phyloP scores from a whole-genome alignment of 208 protist species.

The Strigomonas oncopelti region DNA sequence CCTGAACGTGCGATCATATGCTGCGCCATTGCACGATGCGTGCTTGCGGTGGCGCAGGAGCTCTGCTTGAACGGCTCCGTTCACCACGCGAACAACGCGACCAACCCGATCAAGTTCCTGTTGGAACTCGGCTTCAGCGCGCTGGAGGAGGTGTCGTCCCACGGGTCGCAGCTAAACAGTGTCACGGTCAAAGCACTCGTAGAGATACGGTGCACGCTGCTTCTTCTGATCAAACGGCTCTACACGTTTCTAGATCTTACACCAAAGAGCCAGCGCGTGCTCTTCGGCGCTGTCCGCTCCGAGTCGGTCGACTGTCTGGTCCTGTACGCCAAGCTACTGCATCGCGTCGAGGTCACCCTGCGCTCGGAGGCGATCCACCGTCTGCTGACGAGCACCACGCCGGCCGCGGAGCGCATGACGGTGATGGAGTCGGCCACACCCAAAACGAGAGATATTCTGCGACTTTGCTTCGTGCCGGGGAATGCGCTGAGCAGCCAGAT shows the following conservation, averaged over 20 bases:
- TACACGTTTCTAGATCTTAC: constrained; percentile 13
- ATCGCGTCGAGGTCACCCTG: constrained; percentile 1
- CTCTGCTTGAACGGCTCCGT: constrained; percentile 11
- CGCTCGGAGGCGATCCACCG: neutral
- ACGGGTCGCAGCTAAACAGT: neutral
- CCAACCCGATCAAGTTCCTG: constrained; percentile 21
- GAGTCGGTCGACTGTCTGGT: constrained; percentile 14
- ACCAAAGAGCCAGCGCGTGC: constrained; percentile 8
- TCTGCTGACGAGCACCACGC: too few species aligned
- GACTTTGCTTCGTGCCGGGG: constrained; percentile 25
- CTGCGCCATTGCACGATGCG: constrained; percentile 14
- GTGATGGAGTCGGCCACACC: neutral
- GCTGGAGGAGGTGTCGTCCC: constrained; percentile 16
- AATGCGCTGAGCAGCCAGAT: constrained; percentile 43
- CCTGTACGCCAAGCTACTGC: constrained; percentile 8
- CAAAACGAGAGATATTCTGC: constrained; percentile 12
- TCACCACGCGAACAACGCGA: constrained; percentile 4
- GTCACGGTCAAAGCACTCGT: neutral
- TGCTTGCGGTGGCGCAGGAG: constrained; percentile 19
- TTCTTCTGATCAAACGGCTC: constrained; percentile 4
- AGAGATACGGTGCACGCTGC: neutral
- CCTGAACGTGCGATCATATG: constrained; percentile 25
- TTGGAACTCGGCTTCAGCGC: constrained; percentile 18
- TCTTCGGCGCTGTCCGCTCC: constrained; percentile 16
- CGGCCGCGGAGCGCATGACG: too few species aligned